A percentile compares a stretch with the other conserved stretches of the same genome.
phyloP scores from a whole-genome alignment of 1,284 basidiomycete genomes.

The Tilletia indica region DNA sequence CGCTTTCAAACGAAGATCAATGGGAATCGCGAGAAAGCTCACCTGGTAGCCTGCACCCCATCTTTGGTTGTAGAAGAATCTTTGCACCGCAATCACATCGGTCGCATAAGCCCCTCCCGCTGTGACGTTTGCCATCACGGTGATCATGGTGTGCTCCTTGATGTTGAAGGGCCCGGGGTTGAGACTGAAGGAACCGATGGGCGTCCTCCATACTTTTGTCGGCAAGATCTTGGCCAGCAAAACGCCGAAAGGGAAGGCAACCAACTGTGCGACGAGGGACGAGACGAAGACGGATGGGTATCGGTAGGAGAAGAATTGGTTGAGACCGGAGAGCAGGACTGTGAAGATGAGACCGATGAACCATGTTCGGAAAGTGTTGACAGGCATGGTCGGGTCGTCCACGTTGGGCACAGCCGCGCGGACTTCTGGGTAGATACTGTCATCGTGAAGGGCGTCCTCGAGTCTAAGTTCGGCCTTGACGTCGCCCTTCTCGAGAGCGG shows the following conservation, averaged over 20 bases:
- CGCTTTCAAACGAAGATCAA: too few species aligned
- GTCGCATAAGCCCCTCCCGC: conserved; percentile 56
- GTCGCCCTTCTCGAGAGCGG: conserved; percentile 27
- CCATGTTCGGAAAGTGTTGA: conserved; percentile 45
- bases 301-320: conserved; percentile 41
- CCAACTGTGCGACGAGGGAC: conserved; percentile 38
- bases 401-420: conserved; percentile 48
- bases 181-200: conserved; percentile 32
- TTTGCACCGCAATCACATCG: conserved; percentile 50
- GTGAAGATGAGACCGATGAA: conserved; percentile 40
- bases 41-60: conserved; percentile 17
- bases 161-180: conserved; percentile 51
- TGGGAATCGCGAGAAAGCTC: conserved; percentile 25
- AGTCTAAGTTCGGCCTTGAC: conserved; percentile 26
- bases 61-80: conserved; percentile 30
- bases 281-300: conserved; percentile 43
- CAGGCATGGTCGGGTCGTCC: conserved; percentile 48
- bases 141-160: conserved; percentile 50
- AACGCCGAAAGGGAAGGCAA: conserved; percentile 42
- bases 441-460: conserved; percentile 35
- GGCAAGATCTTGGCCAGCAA: conserved; percentile 38
- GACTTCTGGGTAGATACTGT: conserved; percentile 50
- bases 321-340: conserved; percentile 41
- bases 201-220: conserved; percentile 27
- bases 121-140: conserved; percentile 58